A percentile compares a stretch with the other conserved stretches of the same genome.
These are phyloP conservation scores for Styphnolobium japonicum DNA, from an alignment of 306 rosid genomes.

Conservation along the genomic window DNA sequence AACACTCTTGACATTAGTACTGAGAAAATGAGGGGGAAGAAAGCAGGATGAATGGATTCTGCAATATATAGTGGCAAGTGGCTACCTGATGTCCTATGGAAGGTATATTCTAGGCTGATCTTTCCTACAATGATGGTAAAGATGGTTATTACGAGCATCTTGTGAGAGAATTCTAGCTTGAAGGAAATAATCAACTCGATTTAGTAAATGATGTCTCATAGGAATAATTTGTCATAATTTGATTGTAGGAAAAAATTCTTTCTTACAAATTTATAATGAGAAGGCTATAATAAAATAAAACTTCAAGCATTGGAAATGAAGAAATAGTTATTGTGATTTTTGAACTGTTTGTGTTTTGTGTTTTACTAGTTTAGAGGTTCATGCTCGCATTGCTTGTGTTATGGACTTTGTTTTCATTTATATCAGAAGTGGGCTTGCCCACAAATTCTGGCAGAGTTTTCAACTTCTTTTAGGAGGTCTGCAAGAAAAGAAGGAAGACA, in stretches of 20 bases:
- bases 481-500: not conserved
- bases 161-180: not conserved
- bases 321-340: not conserved
- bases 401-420: not conserved
- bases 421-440: not conserved
- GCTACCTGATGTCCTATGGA: not conserved
- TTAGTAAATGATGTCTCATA: not conserved
- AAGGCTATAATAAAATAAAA: conserved; percentile 1
- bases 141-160: not conserved
- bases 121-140: not conserved
- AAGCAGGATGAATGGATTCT: not conserved
- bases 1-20: not conserved
- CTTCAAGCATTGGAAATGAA: not conserved
- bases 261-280: not conserved
- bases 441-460: not conserved
- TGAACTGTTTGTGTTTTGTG: not conserved
- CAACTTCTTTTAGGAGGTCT: not conserved
- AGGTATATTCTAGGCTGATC: not conserved
- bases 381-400: not conserved
- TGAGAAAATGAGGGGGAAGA: not conserved
- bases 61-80: not conserved
- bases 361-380: not conserved
- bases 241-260: not conserved
- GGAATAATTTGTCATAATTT: not conserved
- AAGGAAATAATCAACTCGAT: not conserved